These are phyloP conservation scores for Tylopilus sp. DNA, from an alignment of 1,284 basidiomycete genomes.

Conservation along the genomic window DNA sequence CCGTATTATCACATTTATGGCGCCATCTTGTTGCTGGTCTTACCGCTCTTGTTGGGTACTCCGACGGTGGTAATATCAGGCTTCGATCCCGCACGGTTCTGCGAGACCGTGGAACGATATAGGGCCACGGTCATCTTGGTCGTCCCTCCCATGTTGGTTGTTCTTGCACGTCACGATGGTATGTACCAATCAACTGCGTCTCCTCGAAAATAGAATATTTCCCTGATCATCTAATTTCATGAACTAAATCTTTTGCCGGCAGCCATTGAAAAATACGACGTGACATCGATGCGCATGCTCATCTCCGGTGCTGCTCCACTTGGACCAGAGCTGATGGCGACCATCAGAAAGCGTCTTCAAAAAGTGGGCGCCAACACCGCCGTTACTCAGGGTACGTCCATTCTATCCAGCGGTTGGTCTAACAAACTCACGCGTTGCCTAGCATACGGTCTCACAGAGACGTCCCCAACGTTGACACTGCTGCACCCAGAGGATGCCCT, in stretches of 20 bases:
- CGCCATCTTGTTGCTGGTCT: constrained; percentile 68
- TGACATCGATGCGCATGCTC: constrained; percentile 70
- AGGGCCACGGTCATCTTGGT: constrained; percentile 71
- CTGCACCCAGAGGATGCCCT: constrained; percentile 52
- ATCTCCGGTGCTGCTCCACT: constrained; percentile 89
- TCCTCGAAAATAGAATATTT: background rate
- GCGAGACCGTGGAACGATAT: constrained; percentile 74
- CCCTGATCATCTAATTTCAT: background rate
- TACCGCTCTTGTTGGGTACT: constrained; percentile 67
- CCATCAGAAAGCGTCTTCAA: constrained; percentile 54
- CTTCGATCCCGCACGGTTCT: constrained; percentile 82
- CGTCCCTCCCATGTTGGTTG: constrained; percentile 89
- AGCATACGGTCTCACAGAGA: constrained; percentile 87
- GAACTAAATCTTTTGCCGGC: constrained; percentile 18
- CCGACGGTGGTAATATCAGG: constrained; percentile 76
- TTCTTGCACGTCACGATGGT: constrained; percentile 75
- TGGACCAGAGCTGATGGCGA: constrained; percentile 67
- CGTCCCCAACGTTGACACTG: constrained; percentile 70
- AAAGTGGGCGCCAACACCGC: constrained; percentile 46
- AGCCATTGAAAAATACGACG: constrained; percentile 78
- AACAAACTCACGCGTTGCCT: background rate
- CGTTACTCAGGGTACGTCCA: constrained; percentile 58
- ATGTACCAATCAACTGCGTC: constrained; percentile 16
- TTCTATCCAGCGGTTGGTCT: background rate
- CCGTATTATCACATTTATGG: constrained; percentile 69